Evolutionary conservation across 2,329 filamentous ascomycete species (phyloP).

Genomic region (Alternaria ethzedia): DNA sequence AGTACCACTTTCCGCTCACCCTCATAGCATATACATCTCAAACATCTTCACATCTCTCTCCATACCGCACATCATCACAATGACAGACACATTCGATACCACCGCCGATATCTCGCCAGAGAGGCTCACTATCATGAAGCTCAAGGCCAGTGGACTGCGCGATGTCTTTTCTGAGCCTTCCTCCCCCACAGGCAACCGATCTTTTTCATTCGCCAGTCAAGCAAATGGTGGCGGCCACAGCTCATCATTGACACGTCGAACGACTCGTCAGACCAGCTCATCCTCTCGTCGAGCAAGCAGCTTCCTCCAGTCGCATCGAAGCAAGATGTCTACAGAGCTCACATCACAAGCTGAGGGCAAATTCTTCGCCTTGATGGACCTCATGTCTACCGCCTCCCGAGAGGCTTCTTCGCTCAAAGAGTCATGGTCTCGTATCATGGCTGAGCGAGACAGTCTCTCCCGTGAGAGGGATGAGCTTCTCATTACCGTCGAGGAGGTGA

Average conservation of each 20-base stretch:
- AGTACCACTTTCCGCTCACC: slow-evolving; percentile 3
- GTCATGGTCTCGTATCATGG: slow-evolving; percentile 31
- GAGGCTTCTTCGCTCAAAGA: slow-evolving; percentile 34
- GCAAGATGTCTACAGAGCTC: slow-evolving; percentile 33
- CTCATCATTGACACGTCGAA: slow-evolving; percentile 20
- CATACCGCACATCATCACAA: background rate
- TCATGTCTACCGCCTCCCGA: slow-evolving; percentile 33
- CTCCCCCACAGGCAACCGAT: slow-evolving; percentile 17
- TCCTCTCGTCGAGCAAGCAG: slow-evolving; percentile 28
- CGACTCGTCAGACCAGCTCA: slow-evolving; percentile 22
- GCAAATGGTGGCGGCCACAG: slow-evolving; percentile 1
- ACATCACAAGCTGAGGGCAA: slow-evolving; percentile 32
- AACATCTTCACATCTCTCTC: background rate
- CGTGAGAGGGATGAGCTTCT: slow-evolving; percentile 29
- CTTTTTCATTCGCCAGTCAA: slow-evolving; percentile 17
- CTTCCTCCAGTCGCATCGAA: slow-evolving; percentile 32
- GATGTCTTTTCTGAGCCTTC: slow-evolving; percentile 33
- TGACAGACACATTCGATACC: slow-evolving; percentile 9
- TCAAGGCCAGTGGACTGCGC: slow-evolving; percentile 26
- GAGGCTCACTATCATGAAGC: slow-evolving; percentile 32
- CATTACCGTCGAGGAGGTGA: slow-evolving; percentile 27
- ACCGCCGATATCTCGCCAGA: slow-evolving; percentile 24
- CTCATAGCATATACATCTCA: background rate
- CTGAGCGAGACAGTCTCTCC: slow-evolving; percentile 33
- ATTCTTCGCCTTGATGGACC: slow-evolving; percentile 38